phyloP scores from a whole-genome alignment of 176 grass and related monocot genomes.

The Cenchrus americanus region DNA sequence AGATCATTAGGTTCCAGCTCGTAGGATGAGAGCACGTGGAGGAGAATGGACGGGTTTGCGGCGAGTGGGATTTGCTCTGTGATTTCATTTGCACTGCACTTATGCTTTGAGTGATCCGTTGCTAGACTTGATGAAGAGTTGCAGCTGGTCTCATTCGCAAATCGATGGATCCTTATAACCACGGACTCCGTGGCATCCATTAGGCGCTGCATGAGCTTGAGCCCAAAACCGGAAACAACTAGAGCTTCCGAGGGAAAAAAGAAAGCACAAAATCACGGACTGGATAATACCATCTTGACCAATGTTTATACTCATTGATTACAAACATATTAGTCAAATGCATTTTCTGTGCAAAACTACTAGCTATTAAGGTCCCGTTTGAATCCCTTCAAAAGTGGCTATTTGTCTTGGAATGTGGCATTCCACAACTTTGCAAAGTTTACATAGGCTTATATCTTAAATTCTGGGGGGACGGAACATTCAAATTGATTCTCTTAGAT shows the following conservation, averaged over 20 bases:
- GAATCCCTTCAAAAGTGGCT: no score
- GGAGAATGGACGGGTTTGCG: constrained; percentile 53
- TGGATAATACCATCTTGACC: not conserved
- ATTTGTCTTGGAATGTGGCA: no score
- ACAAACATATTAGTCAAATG: no score
- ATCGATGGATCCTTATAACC: constrained; percentile 30
- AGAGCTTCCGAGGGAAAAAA: not conserved
- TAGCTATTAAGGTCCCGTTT: no score
- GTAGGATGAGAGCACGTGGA: constrained; percentile 58
- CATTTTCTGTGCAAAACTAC: no score
- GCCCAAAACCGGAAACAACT: not conserved
- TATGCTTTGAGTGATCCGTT: constrained; percentile 20
- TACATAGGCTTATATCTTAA: no score
- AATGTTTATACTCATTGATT: not conserved
- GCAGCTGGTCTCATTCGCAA: constrained; percentile 27
- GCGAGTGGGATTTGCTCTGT: constrained; percentile 52
- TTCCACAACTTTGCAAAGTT: no score
- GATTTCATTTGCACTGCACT: constrained; percentile 40
- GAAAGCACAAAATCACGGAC: not conserved
- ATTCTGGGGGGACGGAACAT: no score
- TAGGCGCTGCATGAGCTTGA: constrained; percentile 30
- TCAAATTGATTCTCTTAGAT: no score
- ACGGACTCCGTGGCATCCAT: constrained; percentile 41
- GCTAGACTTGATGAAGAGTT: constrained; percentile 2
- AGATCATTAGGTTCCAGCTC: constrained; percentile 60